These are phyloP conservation scores for Alternaria postmessia DNA, from an alignment of 2,329 filamentous ascomycete species.

Conservation along the genomic window DNA sequence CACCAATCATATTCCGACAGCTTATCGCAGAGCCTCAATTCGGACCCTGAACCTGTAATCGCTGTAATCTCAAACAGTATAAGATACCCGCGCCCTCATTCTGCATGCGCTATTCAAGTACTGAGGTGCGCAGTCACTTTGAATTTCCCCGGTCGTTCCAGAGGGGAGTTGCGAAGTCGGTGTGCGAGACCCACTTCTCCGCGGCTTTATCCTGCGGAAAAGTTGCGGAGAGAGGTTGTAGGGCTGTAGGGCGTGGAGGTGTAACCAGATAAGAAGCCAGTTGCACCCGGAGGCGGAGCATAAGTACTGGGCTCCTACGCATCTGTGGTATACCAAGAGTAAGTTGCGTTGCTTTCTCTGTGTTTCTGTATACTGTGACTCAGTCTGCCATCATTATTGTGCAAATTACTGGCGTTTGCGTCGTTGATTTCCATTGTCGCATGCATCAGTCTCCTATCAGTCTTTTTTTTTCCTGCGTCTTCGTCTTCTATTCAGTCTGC, in stretches of 20 bases:
- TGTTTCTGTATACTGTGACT: background rate
- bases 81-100: background rate
- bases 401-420: background rate
- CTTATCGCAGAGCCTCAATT: background rate
- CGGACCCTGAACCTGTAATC: background rate
- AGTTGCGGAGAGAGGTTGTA: background rate
- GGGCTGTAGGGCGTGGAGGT: background rate
- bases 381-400: background rate
- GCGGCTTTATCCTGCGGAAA: background rate
- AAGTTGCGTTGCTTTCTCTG: background rate
- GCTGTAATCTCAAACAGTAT: background rate
- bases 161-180: background rate
- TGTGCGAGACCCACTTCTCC: background rate
- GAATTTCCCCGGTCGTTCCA: background rate
- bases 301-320: background rate
- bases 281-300: background rate
- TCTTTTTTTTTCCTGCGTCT: background rate
- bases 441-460: background rate
- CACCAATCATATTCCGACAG: background rate
- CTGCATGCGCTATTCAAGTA: background rate
- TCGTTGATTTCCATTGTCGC: too few species aligned
- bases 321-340: background rate
- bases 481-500: background rate
- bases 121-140: background rate
- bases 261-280: background rate